phyloP scores from a whole-genome alignment of 164 flowering plant species.

The Stephania cephalantha region DNA sequence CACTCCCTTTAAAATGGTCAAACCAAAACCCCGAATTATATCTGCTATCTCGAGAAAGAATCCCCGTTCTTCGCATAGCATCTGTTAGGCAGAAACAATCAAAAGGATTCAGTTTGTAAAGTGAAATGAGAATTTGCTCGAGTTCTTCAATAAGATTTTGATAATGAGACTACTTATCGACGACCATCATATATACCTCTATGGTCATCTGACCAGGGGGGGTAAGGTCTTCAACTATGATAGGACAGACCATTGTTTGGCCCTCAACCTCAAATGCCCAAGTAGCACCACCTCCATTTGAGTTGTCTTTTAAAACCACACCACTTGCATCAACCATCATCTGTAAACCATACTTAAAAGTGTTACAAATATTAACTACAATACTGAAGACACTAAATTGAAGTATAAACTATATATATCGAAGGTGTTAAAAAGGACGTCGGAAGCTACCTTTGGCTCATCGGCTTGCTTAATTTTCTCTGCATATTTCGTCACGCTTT shows the following conservation, averaged over 20 bases:
- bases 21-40: constrained; percentile 61
- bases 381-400: neutral
- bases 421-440: neutral
- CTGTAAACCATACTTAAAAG: constrained; percentile 23
- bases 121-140: neutral
- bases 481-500: constrained; percentile 58
- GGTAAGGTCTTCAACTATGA: constrained; percentile 71
- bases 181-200: constrained; percentile 39
- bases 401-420: neutral
- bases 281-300: constrained; percentile 42
- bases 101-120: neutral
- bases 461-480: constrained; percentile 54
- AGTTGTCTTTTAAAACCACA: constrained; percentile 31
- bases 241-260: constrained; percentile 57
- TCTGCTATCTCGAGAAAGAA: constrained; percentile 87
- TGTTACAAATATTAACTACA: constrained; percentile 1
- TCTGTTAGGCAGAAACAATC: constrained; percentile 33
- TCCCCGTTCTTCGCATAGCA: constrained; percentile 80
- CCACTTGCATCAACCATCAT: constrained; percentile 37
- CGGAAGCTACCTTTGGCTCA: constrained; percentile 48
- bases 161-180: neutral
- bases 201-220: constrained; percentile 83
- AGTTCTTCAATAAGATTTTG: neutral
- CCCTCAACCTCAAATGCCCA: constrained; percentile 81
- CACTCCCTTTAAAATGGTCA: constrained; percentile 74